phyloP scores from a whole-genome alignment of 169 alveolate genomes.

The Plasmodium gonderi region DNA sequence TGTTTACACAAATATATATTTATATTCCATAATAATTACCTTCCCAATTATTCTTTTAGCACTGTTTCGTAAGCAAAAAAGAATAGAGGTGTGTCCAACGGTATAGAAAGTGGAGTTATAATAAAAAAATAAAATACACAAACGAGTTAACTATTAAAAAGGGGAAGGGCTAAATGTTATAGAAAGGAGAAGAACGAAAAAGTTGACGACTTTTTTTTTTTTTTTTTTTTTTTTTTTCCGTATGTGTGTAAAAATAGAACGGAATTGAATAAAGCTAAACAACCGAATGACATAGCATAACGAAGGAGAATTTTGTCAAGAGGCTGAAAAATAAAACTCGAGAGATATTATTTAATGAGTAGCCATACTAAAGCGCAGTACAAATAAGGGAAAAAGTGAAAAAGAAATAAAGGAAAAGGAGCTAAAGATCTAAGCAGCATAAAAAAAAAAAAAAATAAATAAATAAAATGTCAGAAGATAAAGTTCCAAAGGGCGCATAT shows the following conservation, averaged over 20 bases:
- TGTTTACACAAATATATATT: neutral
- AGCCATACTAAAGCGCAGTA: too few relatives aligned
- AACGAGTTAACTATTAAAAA: neutral
- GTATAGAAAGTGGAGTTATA: neutral
- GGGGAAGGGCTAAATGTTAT: neutral
- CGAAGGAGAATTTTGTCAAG: neutral
- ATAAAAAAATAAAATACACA: neutral
- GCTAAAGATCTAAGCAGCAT: neutral
- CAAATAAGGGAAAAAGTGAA: too few relatives aligned
- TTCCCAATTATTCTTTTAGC: neutral
- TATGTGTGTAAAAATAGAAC: neutral
- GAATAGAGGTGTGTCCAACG: neutral
- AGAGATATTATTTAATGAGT: too few relatives aligned
- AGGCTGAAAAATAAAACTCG: too few relatives aligned
- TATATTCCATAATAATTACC: neutral
- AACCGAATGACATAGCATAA: neutral
- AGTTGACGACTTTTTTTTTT: neutral
- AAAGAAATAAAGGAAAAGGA: neutral
- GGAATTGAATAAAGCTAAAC: neutral
- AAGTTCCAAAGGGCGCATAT: conserved; percentile 39
- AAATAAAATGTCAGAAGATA: conserved; percentile 32
- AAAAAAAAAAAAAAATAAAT: neutral
- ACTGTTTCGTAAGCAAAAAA: neutral
- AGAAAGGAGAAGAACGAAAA: neutral
- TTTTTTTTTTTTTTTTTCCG: too few relatives aligned